A percentile compares a stretch with the other conserved stretches of the same genome.
These are phyloP conservation scores for Hemileccinum impolitum DNA, from an alignment of 768 basidiomycete species.

Conservation along the genomic window DNA sequence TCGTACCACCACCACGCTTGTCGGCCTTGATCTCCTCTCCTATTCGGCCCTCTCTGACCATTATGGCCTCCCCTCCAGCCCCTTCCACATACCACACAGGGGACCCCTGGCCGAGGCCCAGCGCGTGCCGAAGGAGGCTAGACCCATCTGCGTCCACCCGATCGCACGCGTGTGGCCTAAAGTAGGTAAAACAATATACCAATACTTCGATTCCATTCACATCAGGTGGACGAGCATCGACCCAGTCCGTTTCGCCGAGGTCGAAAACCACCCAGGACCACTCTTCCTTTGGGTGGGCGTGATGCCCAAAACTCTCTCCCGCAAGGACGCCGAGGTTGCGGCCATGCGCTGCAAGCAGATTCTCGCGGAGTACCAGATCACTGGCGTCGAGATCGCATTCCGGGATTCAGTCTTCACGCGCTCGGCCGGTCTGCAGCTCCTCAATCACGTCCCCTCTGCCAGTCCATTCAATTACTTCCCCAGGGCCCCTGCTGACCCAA, in stretches of 20 bases:
- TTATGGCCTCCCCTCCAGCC: background rate
- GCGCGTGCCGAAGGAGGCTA: background rate
- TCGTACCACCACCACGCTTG: too few species aligned
- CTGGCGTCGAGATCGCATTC: background rate
- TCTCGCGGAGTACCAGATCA: background rate
- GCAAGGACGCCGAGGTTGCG: background rate
- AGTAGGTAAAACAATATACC: background rate
- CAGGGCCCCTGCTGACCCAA: slow-evolving; percentile 12
- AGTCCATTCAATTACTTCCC: too few species aligned
- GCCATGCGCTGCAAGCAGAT: background rate
- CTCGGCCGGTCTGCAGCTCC: background rate
- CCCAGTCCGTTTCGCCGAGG: background rate
- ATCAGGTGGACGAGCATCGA: background rate
- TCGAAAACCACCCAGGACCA: background rate
- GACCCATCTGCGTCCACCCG: background rate
- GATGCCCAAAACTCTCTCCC: background rate
- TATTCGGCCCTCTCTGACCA: too few species aligned
- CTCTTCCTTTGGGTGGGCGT: background rate
- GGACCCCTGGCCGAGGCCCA: background rate
- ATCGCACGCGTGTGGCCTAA: background rate
- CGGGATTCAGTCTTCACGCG: background rate
- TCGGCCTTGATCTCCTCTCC: too few species aligned
- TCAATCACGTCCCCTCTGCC: slow-evolving; percentile 4
- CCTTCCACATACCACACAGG: background rate
- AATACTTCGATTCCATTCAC: background rate